Conservation (phyloP, 148 eudicot genomes). For the Fallopia convolvulus region DNA sequence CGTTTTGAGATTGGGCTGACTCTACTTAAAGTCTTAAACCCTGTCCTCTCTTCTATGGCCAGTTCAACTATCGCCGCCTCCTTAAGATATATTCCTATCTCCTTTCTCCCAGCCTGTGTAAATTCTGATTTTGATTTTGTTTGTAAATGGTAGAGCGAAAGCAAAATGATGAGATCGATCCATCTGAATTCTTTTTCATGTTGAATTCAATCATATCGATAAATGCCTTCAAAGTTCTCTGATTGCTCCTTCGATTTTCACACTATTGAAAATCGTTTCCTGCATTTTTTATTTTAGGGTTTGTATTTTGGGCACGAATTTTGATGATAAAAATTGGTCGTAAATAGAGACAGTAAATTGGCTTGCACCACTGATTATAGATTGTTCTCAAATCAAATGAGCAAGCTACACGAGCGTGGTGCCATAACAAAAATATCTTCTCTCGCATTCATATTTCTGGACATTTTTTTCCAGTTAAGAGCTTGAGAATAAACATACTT, state of each 20-base stretch:
- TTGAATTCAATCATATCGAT: conserved; percentile 4
- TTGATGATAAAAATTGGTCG: not conserved
- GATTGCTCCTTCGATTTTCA: not conserved
- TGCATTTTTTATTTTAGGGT: not conserved
- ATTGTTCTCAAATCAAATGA: not conserved
- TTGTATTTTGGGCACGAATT: not conserved
- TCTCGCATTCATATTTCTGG: not conserved
- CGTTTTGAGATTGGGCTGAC: not conserved
- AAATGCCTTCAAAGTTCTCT: conserved; percentile 10
- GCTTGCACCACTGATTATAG: conserved; percentile 3
- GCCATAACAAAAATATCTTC: not conserved
- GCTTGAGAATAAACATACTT: too few relatives aligned
- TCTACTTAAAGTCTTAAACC: not conserved
- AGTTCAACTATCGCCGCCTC: not conserved
- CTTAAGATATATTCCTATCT: not conserved
- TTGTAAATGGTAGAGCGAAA: not conserved
- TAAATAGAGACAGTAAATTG: not conserved
- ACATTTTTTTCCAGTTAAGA: not conserved
- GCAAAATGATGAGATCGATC: conserved; percentile 4
- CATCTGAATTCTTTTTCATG: not conserved
- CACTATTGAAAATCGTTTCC: not conserved
- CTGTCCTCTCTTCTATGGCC: not conserved
- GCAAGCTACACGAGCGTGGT: conserved; percentile 5
- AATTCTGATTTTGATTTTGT: not conserved
- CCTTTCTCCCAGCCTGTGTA: not conserved